Base-by-base conservation (phyloP, 345 rosid genomes). In the Moricandia arvensis region DNA sequence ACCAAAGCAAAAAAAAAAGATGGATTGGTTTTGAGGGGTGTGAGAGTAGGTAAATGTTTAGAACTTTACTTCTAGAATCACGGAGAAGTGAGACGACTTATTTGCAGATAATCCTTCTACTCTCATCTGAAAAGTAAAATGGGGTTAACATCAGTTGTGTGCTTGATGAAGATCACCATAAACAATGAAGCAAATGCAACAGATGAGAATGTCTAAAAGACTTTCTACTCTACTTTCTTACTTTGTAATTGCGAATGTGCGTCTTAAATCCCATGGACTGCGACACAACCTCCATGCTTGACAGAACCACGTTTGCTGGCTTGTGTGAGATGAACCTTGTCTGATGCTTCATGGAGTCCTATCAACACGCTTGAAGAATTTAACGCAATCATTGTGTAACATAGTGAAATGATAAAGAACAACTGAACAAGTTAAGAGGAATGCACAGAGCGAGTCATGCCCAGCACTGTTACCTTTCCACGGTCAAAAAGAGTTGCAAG, bases 221-320 rank as follows among this genome's bases (percentile, higher is more conserved):
- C 63, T 63, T 45, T 9, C n/a, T 53, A 24, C 27, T 61, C 65
- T 60, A 60, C 35, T 59, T 5, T 84, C 80, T 71, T 8, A 91
- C 99, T 93, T 91, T 91, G 80, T 86, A 94, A 69, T 94, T 94
- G 29, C 97, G 96, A 69, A 94, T 94, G 60, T 94, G 99, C 0
- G 99, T 94, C 83, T 94, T 91, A 69, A 84, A 94, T 7, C 99
- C 97, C 99, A 94, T 91, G 68, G 99, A 94, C 69, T 94, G 99
- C 5, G 97, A 91, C 72, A 94, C 97, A 47, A 94, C 97, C 88
- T 94, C 99, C 97, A 94, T 90, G 80, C 90, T 94, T 63, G 96
- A 91, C 38, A 94, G 87, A 59, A 87, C 89, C 73, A 94, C 96
- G 57, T 79, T 89, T 78, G 95, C 93, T 59, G 99, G 97, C 85